Evolutionary conservation across 2,329 filamentous ascomycete genomes (phyloP).

Genomic region (Monosporascus sp.): DNA sequence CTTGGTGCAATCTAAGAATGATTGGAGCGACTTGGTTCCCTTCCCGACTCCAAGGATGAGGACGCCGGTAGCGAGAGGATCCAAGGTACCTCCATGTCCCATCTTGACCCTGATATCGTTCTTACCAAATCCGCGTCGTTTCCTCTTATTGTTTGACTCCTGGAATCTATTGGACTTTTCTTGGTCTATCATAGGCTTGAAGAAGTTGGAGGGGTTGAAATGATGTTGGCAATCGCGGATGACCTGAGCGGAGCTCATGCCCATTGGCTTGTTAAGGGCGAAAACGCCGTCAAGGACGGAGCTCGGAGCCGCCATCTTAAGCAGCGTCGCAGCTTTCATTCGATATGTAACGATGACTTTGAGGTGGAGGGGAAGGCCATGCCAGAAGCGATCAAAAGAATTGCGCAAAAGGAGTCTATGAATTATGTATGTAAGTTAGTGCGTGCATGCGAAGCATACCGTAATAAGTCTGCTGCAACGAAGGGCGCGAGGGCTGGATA

Average conservation of each 20-base stretch:
- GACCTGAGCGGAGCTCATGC: slow-evolving; percentile 82
- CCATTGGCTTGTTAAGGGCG: slow-evolving; percentile 85
- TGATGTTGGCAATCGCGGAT: slow-evolving; percentile 80
- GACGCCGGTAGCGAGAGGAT: slow-evolving; percentile 89
- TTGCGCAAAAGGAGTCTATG: no score
- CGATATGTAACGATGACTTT: slow-evolving; percentile 6
- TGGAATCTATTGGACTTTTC: slow-evolving; percentile 51
- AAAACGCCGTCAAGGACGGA: slow-evolving; percentile 52
- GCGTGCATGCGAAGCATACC: no score
- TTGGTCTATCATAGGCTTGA: slow-evolving; percentile 68
- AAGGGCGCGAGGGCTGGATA: no score
- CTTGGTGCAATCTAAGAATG: slow-evolving; percentile 86
- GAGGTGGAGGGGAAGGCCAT: slow-evolving; percentile 3
- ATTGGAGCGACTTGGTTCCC: slow-evolving; percentile 75
- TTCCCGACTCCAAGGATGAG: slow-evolving; percentile 82
- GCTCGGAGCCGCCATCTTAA: slow-evolving; percentile 49
- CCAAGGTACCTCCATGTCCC: slow-evolving; percentile 91
- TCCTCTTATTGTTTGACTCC: slow-evolving; percentile 55
- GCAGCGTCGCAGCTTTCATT: slow-evolving; percentile 26
- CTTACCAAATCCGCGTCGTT: slow-evolving; percentile 52
- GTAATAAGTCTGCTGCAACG: no score
- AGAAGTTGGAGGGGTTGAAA: slow-evolving; percentile 76
- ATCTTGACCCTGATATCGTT: slow-evolving; percentile 75
- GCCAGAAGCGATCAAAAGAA: not conserved
- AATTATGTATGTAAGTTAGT: no score